Evolutionary conservation across 2,329 filamentous ascomycete genomes (phyloP), one percentile per base, ranked within the genome.

Genomic region (Apiospora sp.): DNA sequence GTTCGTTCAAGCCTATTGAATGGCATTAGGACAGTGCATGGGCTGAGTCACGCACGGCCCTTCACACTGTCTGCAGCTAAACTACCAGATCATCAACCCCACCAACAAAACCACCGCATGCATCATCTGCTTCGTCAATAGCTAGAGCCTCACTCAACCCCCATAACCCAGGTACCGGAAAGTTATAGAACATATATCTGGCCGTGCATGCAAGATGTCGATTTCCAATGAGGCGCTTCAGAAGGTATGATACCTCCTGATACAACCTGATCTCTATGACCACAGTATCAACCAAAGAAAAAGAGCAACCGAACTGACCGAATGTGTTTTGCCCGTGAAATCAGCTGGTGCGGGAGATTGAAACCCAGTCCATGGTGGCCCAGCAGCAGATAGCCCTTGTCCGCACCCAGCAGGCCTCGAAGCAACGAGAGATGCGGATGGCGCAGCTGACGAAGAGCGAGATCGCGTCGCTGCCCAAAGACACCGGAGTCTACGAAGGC

Each of bases 151-250:
- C 58, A 64, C 12, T 37, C 54, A 37, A 61, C 46, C 54, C 54
- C 27, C 54, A 34, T 37, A 37, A 37, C 19, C n/a, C 34, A 22
- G 34, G 10, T 41, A 64, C 58, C 22, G 19, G 7, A n/a, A 34
- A 24, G 14, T n/a, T 37, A 41, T 19, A 64, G 14, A 7, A 30
- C 19, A 61, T 3, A n/a, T 14, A 64, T n/a, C 19, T 14, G 16
- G 34, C 2, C 14, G 41, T 48, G 41, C 44, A 4, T 19, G 24
- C 70, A 73, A 70, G 19, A 75, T 75, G 74, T 75, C 96, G 71
- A 96, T 98, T 78, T 92, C 95, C 71, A 98, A 97, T 80, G 94
- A 97, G 85, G 95, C 95, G 73, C 87, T 98, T 76, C 94, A 98
- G 82, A 98, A 98, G 92, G 96, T 96, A 81, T 74, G 83, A 34